phyloP scores from a whole-genome alignment of 2,329 filamentous ascomycete genomes.

The Exophiala sp. region DNA sequence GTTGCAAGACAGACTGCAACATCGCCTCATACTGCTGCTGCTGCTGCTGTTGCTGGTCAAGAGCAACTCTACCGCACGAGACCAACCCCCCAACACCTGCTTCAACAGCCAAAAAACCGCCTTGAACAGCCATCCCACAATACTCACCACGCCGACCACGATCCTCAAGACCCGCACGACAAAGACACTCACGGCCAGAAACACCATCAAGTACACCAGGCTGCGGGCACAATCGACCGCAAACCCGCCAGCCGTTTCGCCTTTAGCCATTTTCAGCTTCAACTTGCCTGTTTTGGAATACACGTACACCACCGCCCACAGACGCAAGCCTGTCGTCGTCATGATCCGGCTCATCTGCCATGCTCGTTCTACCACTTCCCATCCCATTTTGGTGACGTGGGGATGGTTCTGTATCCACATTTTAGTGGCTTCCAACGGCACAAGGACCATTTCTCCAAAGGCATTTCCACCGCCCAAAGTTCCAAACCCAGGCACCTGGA shows the following conservation, averaged over 20 bases:
- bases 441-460: conserved; percentile 15
- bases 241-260: conserved; percentile 18
- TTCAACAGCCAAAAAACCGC: conserved; percentile 21
- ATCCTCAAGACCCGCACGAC: conserved; percentile 14
- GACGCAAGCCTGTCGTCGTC: conserved; percentile 13
- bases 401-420: conserved; percentile 25
- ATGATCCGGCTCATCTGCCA: conserved; percentile 24
- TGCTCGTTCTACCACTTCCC: conserved; percentile 11
- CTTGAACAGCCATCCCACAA: conserved; percentile 17
- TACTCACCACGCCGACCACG: conserved; percentile 10
- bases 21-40: too few species aligned
- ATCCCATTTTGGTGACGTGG: conserved; percentile 11
- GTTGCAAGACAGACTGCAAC: too few species aligned
- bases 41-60: too few species aligned
- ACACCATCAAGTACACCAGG: conserved; percentile 22
- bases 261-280: conserved; percentile 13
- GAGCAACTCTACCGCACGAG: background rate
- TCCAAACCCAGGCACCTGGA: conserved; percentile 12
- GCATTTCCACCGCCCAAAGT: conserved; percentile 5
- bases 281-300: conserved; percentile 27
- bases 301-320: conserved; percentile 22
- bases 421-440: conserved; percentile 18
- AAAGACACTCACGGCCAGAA: conserved; percentile 18
- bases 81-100: conserved; percentile 16
- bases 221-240: conserved; percentile 21